Evolutionary conservation across 2,329 filamentous ascomycete species (phyloP).

Genomic region (Talaromyces sp.): DNA sequence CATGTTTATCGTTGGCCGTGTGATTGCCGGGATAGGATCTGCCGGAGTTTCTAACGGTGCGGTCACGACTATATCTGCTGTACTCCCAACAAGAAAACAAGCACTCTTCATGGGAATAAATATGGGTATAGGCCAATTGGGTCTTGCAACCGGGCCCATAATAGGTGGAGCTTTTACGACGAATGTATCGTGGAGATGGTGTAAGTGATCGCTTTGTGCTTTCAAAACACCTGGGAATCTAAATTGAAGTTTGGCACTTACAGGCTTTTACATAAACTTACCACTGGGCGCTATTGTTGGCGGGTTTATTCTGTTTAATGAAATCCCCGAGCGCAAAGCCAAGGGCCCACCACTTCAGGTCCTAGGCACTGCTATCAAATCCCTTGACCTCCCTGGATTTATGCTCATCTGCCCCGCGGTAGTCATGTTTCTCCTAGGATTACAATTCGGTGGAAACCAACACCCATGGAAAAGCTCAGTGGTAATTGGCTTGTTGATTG

Average conservation of each 20-base stretch:
- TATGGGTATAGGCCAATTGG: constrained; percentile 19
- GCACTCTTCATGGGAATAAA: constrained; percentile 22
- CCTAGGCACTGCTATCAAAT: constrained; percentile 3
- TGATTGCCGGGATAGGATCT: constrained; percentile 27
- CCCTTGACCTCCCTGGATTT: constrained; percentile 22
- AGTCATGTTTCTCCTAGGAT: constrained; percentile 47
- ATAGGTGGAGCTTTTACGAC: constrained; percentile 42
- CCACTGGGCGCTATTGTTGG: constrained; percentile 36
- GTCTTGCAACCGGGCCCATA: constrained; percentile 31
- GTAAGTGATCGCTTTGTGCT: constrained; percentile 32
- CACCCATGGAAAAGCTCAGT: constrained; percentile 40
- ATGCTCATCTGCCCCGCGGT: constrained; percentile 31
- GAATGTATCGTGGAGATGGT: constrained; percentile 42
- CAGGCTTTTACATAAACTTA: constrained; percentile 45
- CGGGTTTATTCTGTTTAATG: constrained; percentile 28
- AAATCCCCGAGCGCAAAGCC: constrained; percentile 12
- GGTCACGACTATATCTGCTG: constrained; percentile 18
- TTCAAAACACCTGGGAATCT: neutral
- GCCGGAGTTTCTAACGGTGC: constrained; percentile 27
- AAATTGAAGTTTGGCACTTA: constrained; percentile 7
- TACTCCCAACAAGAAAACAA: constrained; percentile 21
- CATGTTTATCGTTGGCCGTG: constrained; percentile 34
- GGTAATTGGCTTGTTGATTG: constrained; percentile 51
- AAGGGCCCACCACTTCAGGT: constrained; percentile 4
- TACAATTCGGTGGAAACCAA: constrained; percentile 49